Evolutionary conservation across 129 eudicot genomes (phyloP), one percentile per base, ranked within the genome.

Genomic region (Lonicera japonica): DNA sequence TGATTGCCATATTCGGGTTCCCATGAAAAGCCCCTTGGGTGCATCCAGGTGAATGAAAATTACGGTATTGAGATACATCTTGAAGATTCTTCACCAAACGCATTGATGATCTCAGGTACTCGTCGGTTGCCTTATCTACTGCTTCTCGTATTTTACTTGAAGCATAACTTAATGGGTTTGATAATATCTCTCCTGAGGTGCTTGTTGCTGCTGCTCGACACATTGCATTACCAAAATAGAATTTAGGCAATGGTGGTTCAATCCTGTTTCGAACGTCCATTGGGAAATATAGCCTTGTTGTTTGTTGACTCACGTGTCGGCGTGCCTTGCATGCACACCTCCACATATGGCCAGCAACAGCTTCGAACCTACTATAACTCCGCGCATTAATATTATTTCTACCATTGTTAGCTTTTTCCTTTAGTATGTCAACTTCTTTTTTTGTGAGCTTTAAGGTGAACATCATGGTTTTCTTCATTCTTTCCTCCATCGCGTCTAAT

Each of bases 281-380:
- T n/a, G n/a, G n/a, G n/a, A n/a, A 14, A 4, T 9, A 16, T 4
- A 21, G 10, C 7, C 36, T 16, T 11, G 67, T 63, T 23, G 16
- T 20, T 14, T 63, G 67, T 3, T 63, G 56, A 4, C 2, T 22
- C 2, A 38, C 57, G 40, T 70, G 74, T 14, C 53, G 52, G 12
- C 71, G 59, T 4, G 77, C 66, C 54, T 46, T 65, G 57, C 66
- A 55, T 13, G 71, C 59, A 62, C 77, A 72, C 25, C 65, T 69
- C 77, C 77, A 72, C 20, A 72, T 64, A 46, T 72, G 77, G 15
- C 70, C 66, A 5, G 66, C 63, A 1, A 72, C 40, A 15, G 71
- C 65, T 62, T 64, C 71, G 64, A 64, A 64, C 19, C 71, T 34
- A 46, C 71, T 64, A 51, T 24, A 65, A 16, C 71, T 57, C 8